phyloP scores from a whole-genome alignment of 441 rosid species.

The Erodium trifolium region DNA sequence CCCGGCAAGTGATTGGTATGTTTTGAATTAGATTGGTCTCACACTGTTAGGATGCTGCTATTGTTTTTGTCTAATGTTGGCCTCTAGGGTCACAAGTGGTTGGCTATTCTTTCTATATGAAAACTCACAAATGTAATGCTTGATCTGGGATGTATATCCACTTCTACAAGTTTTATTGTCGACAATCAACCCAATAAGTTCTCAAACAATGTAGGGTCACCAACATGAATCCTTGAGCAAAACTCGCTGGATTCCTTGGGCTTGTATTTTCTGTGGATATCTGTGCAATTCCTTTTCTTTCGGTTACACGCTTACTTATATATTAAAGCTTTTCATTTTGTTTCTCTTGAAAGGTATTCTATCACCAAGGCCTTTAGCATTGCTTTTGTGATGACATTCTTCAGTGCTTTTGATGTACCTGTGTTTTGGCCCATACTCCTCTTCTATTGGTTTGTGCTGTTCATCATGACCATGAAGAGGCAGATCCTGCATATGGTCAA shows the following conservation, averaged over 20 bases:
- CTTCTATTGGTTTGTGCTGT: neutral
- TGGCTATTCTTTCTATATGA: neutral
- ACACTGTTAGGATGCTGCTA: neutral
- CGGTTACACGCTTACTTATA: neutral
- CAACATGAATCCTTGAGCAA: no score
- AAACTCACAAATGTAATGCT: neutral
- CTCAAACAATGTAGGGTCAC: no score
- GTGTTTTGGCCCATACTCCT: constrained; percentile 1
- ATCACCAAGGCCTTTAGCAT: neutral
- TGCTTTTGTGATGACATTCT: constrained; percentile 1
- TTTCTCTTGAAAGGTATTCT: neutral
- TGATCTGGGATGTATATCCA: no score
- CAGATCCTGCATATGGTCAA: neutral
- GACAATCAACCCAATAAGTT: neutral
- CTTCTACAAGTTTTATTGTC: no score
- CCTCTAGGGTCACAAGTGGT: neutral
- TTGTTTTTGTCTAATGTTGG: neutral
- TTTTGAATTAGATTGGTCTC: neutral
- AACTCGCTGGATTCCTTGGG: no score
- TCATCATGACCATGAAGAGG: neutral
- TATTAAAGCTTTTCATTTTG: neutral
- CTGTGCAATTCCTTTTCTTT: neutral
- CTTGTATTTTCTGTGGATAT: neutral
- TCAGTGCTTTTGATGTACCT: neutral
- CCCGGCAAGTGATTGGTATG: no score